A percentile compares a stretch with the other conserved stretches of the same genome.
phyloP scores from a whole-genome alignment of 495 filamentous ascomycete species.

The Talaromyces nanjingensis region DNA sequence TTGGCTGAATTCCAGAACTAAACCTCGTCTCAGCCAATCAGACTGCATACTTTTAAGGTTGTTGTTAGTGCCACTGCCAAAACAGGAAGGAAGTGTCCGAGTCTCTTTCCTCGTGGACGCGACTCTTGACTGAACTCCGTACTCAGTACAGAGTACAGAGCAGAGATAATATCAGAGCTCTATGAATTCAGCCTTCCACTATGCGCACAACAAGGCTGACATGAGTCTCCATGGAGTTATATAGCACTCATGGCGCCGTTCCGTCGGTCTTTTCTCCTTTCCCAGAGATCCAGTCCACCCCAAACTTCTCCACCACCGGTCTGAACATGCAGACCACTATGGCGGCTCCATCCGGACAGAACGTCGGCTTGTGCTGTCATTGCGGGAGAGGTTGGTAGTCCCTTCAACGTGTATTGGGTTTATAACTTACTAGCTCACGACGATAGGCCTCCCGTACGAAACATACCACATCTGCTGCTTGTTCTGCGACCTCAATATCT shows the following conservation, averaged over 20 bases:
- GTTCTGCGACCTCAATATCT: slow-evolving; percentile 9
- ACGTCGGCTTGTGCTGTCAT: slow-evolving; percentile 7
- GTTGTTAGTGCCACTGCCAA: not conserved
- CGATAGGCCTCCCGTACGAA: slow-evolving; percentile 2
- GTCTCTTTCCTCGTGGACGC: not conserved
- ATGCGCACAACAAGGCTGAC: not conserved
- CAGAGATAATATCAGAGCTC: no score
- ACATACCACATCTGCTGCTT: slow-evolving; percentile 6
- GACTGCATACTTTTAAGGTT: not conserved
- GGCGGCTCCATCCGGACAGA: not conserved
- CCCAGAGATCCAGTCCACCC: not conserved
- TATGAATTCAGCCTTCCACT: not conserved
- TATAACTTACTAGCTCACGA: no score
- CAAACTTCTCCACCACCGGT: not conserved
- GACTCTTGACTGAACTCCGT: not conserved
- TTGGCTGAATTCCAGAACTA: not conserved
- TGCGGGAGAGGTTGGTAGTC: slow-evolving; percentile 2
- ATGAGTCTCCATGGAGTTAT: not conserved
- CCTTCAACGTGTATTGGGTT: no score
- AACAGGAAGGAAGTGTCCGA: slow-evolving; percentile 1
- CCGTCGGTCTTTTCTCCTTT: slow-evolving; percentile 1
- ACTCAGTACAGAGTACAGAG: no score
- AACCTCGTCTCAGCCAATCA: not conserved
- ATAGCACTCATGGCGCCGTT: slow-evolving; percentile 1
- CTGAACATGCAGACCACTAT: not conserved